Percentiles rank a stretch among this genome's conserved stretches.
These are phyloP conservation scores for Entomortierella parvispora DNA, from an alignment of 192 early-diverging fungal species.

Conservation along the genomic window DNA sequence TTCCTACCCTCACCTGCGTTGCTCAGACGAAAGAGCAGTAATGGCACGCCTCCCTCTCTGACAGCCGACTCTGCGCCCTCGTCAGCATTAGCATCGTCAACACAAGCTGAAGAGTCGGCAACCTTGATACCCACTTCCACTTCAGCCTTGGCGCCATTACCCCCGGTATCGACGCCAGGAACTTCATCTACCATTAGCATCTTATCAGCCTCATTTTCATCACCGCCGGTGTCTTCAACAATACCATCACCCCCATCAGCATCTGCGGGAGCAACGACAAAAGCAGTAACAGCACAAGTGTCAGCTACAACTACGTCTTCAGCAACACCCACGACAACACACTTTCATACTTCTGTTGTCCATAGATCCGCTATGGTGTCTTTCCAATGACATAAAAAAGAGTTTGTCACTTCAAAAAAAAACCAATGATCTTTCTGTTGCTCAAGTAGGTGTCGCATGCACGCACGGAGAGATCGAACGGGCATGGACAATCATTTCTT, in stretches of 20 bases:
- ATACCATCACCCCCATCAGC: neutral
- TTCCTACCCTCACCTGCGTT: constrained; percentile 27
- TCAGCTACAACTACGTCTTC: too few relatives aligned
- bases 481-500: too few relatives aligned
- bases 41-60: neutral
- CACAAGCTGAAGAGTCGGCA: neutral
- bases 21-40: constrained; percentile 4
- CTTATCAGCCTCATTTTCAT: constrained; percentile 10
- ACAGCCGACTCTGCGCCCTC: too few relatives aligned
- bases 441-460: too few relatives aligned
- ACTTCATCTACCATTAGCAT: neutral
- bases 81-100: too few relatives aligned
- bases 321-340: too few relatives aligned
- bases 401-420: too few relatives aligned
- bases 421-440: too few relatives aligned
- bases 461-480: too few relatives aligned
- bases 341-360: too few relatives aligned
- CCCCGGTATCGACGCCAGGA: neutral
- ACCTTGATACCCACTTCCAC: neutral
- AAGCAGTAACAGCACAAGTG: neutral
- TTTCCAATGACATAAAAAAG: too few relatives aligned
- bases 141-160: constrained; percentile 3
- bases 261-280: neutral
- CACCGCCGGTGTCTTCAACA: neutral
- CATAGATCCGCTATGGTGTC: too few relatives aligned